Conservation (phyloP, 164 flowering plant species). For the Magnolia changhungtana region DNA sequence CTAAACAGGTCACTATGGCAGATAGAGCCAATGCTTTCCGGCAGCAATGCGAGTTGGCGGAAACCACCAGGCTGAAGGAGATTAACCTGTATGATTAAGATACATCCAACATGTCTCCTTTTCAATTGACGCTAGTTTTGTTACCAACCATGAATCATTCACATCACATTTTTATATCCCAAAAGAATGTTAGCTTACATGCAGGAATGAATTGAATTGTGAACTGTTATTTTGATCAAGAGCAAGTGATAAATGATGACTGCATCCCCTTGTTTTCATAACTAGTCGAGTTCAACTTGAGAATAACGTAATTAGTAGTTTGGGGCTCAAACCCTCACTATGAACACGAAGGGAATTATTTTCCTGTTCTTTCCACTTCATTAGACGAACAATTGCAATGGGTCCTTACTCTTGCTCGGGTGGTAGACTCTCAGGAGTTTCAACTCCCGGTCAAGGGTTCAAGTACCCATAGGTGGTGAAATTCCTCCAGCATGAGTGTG, state of each 20-base stretch:
- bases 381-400: background rate
- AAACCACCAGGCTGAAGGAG: conserved; percentile 86
- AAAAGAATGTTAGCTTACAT: background rate
- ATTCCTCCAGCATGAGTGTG: too few relatives aligned
- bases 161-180: background rate
- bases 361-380: background rate
- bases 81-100: conserved; percentile 76
- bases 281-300: too few relatives aligned
- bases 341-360: too few relatives aligned
- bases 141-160: background rate
- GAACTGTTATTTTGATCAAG: background rate
- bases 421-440: too few relatives aligned
- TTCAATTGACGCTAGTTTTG: background rate
- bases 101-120: background rate
- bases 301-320: too few relatives aligned
- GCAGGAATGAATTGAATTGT: background rate
- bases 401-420: too few relatives aligned
- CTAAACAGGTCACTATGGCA: conserved; percentile 71
- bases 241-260: background rate
- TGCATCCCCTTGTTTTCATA: background rate
- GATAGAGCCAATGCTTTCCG: conserved; percentile 93
- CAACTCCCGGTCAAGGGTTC: too few relatives aligned
- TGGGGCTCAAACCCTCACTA: too few relatives aligned
- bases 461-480: too few relatives aligned
- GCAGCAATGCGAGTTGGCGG: conserved; percentile 92